Base-by-base conservation (phyloP, 164 flowering plant genomes). In the Macadamia integrifolia region DNA sequence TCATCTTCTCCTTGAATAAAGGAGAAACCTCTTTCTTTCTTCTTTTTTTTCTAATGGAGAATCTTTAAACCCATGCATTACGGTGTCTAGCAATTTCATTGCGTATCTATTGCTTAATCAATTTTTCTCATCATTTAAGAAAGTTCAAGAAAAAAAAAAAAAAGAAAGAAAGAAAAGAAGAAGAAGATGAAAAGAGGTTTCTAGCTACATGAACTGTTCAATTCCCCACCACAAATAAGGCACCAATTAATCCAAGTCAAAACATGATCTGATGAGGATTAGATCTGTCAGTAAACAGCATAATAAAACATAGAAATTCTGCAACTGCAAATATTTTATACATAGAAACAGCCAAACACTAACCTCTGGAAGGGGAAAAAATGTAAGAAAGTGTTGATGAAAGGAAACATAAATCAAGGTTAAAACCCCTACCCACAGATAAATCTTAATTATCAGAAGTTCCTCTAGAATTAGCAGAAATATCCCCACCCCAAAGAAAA, bases 251-350 rank as follows among this genome's bases (percentile, higher is more conserved):
- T 46, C 50, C 50, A 46, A 8, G 9, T 3, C 50, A 46, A 46
- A 46, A 46, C 50, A 46, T 46, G 50, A 11, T 46, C 50, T 9
- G 23, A 23, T 23, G 23, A 23, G 14, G 52, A 18, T 18, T 2
- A 42, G 44, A 60, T 32, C 14, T 13, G 28, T 61, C n/a, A 44
- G 48, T 58, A 23, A 46, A 18, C 53, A 50, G n/a, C 52, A 65
- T 1, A 10, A 18, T 1, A 10, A 18, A 35, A 35, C 40, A 64
- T 69, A 67, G 3, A 61, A 48, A 60, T 62, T 55, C 64, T 71
- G 70, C 67, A 73, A 77, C 75, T 71, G 75, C 72, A 74, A 74
- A 50, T 64, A 71, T 74, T 76, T 77, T 72, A 70, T 74, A 74
- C 80, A 73, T n/a, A 6, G 40, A 14, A 77, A 65, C 70, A 71